A percentile compares a stretch with the other conserved stretches of the same genome.
These are phyloP conservation scores for Neonectria hederae DNA, from an alignment of 2,329 filamentous ascomycete species.

Conservation along the genomic window DNA sequence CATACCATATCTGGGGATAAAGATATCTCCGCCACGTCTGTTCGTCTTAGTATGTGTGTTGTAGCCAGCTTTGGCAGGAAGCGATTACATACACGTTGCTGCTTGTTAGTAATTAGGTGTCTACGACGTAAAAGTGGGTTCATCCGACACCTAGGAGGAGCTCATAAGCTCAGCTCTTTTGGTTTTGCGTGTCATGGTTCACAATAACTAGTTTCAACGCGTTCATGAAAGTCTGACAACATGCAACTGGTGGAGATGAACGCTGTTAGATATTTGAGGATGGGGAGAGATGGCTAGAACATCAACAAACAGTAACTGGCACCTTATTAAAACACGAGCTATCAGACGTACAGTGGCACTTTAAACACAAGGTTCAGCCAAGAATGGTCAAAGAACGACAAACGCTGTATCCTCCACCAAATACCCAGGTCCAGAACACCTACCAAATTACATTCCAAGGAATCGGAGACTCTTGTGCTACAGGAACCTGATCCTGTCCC, in stretches of 20 bases:
- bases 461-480: constrained; percentile 19
- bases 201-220: not conserved
- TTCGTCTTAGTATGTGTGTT: too few species aligned
- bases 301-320: not conserved
- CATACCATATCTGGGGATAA: too few species aligned
- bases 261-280: not conserved
- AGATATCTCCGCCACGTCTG: too few species aligned
- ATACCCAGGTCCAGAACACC: constrained; percentile 12
- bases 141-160: too few species aligned
- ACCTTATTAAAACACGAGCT: not conserved
- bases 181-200: not conserved
- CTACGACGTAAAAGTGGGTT: too few species aligned
- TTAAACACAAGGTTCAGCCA: not conserved
- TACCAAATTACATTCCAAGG: constrained; percentile 2
- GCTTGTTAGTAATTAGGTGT: too few species aligned
- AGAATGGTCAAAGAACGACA: not conserved
- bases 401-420: not conserved
- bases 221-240: not conserved
- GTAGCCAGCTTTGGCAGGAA: too few species aligned
- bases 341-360: not conserved
- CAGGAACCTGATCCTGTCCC: constrained; percentile 53
- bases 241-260: not conserved
- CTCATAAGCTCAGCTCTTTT: too few species aligned
- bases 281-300: not conserved
- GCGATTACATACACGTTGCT: too few species aligned